phyloP scores from a whole-genome alignment of 2,329 filamentous ascomycete genomes.

The Cladosporium sp. region DNA sequence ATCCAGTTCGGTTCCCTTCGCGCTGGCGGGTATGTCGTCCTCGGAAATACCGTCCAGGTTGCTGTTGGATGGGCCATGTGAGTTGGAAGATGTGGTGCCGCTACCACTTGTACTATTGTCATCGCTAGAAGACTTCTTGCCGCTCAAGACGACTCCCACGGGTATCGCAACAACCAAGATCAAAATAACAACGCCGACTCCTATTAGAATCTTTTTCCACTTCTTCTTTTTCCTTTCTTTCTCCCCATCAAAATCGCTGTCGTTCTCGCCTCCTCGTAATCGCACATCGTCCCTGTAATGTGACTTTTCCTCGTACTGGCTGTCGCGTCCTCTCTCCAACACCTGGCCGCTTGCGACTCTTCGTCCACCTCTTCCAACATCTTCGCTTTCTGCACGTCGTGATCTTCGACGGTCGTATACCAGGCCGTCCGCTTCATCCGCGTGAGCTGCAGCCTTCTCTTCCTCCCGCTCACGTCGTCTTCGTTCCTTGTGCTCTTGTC shows the following conservation, averaged over 20 bases:
- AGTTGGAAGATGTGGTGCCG: slow-evolving; percentile 24
- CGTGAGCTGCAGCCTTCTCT: slow-evolving; percentile 35
- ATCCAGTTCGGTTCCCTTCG: slow-evolving; percentile 76
- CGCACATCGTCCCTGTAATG: slow-evolving; percentile 43
- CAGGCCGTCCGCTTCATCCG: slow-evolving; percentile 23
- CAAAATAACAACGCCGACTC: slow-evolving; percentile 41
- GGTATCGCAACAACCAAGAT: slow-evolving; percentile 50
- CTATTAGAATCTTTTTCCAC: slow-evolving; percentile 57
- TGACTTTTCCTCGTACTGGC: slow-evolving; percentile 42
- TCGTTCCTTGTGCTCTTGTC: slow-evolving; percentile 33
- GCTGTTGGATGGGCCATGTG: slow-evolving; percentile 42
- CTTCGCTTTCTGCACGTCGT: slow-evolving; percentile 9
- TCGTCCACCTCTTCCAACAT: slow-evolving; percentile 24
- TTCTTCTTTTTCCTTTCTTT: slow-evolving; percentile 43
- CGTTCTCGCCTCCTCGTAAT: slow-evolving; percentile 42
- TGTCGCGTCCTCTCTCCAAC: slow-evolving; percentile 43
- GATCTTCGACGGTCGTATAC: slow-evolving; percentile 24
- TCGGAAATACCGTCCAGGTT: slow-evolving; percentile 48
- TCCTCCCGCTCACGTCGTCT: slow-evolving; percentile 48
- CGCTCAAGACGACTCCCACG: slow-evolving; percentile 47
- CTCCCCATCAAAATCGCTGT: slow-evolving; percentile 39
- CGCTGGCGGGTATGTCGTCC: slow-evolving; percentile 53
- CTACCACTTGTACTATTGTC: slow-evolving; percentile 22
- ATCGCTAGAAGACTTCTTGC: slow-evolving; percentile 38
- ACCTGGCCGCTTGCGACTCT: slow-evolving; percentile 50